Evolutionary conservation across 108 stramenopile species (phyloP), one percentile per base, ranked within the genome.

Genomic region (Asterionellopsis glacialis): DNA sequence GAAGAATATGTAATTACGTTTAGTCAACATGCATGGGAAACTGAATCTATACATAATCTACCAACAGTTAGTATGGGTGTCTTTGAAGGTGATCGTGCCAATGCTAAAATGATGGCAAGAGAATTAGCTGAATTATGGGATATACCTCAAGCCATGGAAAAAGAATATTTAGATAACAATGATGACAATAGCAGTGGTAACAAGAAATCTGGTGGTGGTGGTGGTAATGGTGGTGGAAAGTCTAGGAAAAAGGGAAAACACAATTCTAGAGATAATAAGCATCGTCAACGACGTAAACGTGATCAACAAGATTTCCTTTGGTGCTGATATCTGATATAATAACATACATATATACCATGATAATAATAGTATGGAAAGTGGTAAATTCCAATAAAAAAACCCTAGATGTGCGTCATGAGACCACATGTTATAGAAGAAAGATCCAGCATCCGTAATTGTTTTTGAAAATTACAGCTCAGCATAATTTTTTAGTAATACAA

Each of bases 31-130:
- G 52, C 61, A 12, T 63, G 61, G 68, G 61, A 61, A 19, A 63
- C 56, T 27, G n/a, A 43, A 56, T 57, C 63, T 41, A 70, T 70
- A 1, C 58, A 23, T 25, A 16, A 51, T 19, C 50, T 77, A 14
- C 76, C 76, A 4, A 38, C 54, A 1, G 25, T 72, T 0, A 71
- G 65, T 25, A 19, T 72, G 56, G 76, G 70, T 0, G 50, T 68
- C 15, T 77, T 68, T 59, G 76, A 72, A 38, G 76, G 76, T 15
- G 67, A 67, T 38, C 57, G 76, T 13, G 27, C 42, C 16, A 41
- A 45, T 7, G 76, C 76, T 41, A 77, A 72, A 58, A 59, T 48
- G 22, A 76, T 76, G 75, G 75, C 75, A 42, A 59, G 55, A 40
- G 65, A 76, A 28, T 28, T 76, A 44, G 54, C 65, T 25, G 27